A percentile compares a stretch with the other conserved stretches of the same genome.
Evolutionary conservation across 208 protist species (phyloP).

Genomic region (Wallacemonas sp.): DNA sequence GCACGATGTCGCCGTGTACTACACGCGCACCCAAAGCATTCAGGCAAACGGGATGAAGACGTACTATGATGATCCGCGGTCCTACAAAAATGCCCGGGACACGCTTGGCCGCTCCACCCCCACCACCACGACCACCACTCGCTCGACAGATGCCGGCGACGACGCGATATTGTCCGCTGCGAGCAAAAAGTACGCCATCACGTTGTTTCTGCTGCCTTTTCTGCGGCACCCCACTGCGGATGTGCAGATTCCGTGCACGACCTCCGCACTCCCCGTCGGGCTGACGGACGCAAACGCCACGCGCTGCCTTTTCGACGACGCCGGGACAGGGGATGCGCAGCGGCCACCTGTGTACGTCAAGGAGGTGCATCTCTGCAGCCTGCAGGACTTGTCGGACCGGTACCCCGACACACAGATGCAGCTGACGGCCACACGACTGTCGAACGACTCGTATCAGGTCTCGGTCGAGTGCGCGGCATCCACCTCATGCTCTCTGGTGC

Average conservation of each 20-base stretch:
- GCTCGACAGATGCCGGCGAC: background rate
- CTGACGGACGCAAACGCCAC: slow-evolving; percentile 27
- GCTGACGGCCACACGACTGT: slow-evolving; percentile 38
- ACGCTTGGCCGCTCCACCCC: background rate
- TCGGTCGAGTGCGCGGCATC: slow-evolving; percentile 28
- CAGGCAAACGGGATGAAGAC: slow-evolving; percentile 12
- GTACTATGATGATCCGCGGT: slow-evolving; percentile 5
- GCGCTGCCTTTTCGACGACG: slow-evolving; percentile 30
- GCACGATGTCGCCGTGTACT: slow-evolving; percentile 40
- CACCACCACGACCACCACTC: background rate
- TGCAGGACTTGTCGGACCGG: slow-evolving; percentile 24
- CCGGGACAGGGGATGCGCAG: slow-evolving; percentile 21
- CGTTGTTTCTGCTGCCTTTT: slow-evolving; percentile 41
- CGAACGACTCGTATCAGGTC: slow-evolving; percentile 50
- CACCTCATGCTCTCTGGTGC: background rate
- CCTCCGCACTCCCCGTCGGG: slow-evolving; percentile 17
- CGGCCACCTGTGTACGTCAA: slow-evolving; percentile 33
- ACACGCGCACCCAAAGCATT: slow-evolving; percentile 19
- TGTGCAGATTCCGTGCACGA: slow-evolving; percentile 25
- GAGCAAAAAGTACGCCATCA: slow-evolving; percentile 42
- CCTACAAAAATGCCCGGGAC: background rate
- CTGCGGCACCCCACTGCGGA: slow-evolving; percentile 27
- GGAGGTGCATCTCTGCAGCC: slow-evolving; percentile 23
- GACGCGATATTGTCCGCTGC: slow-evolving; percentile 19
- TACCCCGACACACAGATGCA: slow-evolving; percentile 30